Evolutionary conservation across 192 early-diverging fungal genomes (phyloP).

Genomic region (Rhizophagus prolifer): DNA sequence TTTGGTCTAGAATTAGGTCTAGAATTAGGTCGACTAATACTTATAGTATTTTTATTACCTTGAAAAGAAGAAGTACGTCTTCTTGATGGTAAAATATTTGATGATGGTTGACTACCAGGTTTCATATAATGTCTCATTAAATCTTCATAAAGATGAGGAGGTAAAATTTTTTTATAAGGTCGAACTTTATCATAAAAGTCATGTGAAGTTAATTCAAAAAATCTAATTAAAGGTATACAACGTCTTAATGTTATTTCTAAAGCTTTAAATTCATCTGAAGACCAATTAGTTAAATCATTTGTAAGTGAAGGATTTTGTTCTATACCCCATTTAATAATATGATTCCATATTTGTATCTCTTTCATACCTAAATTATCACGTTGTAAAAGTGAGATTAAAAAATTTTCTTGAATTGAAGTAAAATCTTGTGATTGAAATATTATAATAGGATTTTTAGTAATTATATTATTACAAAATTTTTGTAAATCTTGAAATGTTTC

Average conservation of each 20-base stretch:
- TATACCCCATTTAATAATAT: conserved; percentile 22
- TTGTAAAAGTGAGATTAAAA: conserved; percentile 6
- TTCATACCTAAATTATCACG: conserved; percentile 23
- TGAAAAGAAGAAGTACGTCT: not conserved
- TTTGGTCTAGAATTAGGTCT: not conserved
- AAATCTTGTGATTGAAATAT: conserved; percentile 19
- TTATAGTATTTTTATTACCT: not conserved
- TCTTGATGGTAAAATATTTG: not conserved
- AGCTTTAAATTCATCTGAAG: not conserved
- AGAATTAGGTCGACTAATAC: not conserved
- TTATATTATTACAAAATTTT: not conserved
- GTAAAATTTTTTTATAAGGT: conserved; percentile 12
- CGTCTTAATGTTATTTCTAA: not conserved
- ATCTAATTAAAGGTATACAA: conserved; percentile 21
- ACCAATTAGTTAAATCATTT: not conserved
- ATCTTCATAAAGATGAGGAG: not conserved
- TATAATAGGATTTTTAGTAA: not conserved
- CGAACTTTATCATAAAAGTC: conserved; percentile 5
- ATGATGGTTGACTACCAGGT: not conserved
- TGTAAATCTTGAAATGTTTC: conserved; percentile 12
- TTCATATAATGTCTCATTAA: conserved; percentile 1
- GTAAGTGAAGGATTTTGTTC: not conserved
- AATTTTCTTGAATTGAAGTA: conserved; percentile 17
- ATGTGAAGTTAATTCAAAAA: conserved; percentile 13
- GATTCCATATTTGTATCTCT: conserved; percentile 26